These are phyloP conservation scores for Pythium chondricola DNA, from an alignment of 352 stramenopile genomes.

Conservation along the genomic window DNA sequence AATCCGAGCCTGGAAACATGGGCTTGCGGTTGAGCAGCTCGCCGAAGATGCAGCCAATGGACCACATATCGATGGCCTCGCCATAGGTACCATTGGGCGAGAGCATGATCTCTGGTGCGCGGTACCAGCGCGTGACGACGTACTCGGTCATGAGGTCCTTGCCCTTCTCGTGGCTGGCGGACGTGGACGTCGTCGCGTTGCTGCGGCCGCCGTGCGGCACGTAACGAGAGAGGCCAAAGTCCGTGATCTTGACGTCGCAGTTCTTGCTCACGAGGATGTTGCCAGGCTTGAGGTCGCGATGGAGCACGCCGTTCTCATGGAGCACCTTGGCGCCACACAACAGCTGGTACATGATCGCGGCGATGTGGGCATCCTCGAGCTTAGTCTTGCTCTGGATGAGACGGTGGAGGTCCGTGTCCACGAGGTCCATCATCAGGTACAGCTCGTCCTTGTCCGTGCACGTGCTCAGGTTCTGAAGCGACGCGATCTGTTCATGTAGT, in stretches of 20 bases:
- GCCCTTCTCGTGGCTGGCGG: conserved; percentile 35
- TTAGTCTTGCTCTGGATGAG: conserved; percentile 88
- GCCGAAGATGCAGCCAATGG: conserved; percentile 91
- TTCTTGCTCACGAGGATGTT: conserved; percentile 86
- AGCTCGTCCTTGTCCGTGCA: conserved; percentile 88
- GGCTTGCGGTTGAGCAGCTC: conserved; percentile 80
- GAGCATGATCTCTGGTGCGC: conserved; percentile 79
- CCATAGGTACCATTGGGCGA: conserved; percentile 72
- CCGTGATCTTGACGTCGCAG: conserved; percentile 82
- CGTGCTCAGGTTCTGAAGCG: conserved; percentile 74
- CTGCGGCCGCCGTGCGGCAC: conserved; percentile 33
- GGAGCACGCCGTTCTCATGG: conserved; percentile 87
- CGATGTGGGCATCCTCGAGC: conserved; percentile 71
- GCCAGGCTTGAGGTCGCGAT: conserved; percentile 77
- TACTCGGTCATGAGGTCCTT: conserved; percentile 81
- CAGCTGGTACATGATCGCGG: conserved; percentile 92
- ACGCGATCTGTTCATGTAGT: conserved; percentile 60
- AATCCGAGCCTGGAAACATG: conserved; percentile 71
- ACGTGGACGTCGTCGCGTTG: conserved; percentile 1
- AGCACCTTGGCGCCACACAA: conserved; percentile 86
- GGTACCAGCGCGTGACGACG: conserved; percentile 83
- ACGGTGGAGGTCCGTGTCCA: conserved; percentile 90
- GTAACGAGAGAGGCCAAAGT: conserved; percentile 76
- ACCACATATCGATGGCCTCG: conserved; percentile 84
- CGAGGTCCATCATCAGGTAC: conserved; percentile 94